Evolutionary conservation across 306 rosid genomes (phyloP), one percentile per base, ranked within the genome.

Genomic region (Lithocarpus polystachyus): DNA sequence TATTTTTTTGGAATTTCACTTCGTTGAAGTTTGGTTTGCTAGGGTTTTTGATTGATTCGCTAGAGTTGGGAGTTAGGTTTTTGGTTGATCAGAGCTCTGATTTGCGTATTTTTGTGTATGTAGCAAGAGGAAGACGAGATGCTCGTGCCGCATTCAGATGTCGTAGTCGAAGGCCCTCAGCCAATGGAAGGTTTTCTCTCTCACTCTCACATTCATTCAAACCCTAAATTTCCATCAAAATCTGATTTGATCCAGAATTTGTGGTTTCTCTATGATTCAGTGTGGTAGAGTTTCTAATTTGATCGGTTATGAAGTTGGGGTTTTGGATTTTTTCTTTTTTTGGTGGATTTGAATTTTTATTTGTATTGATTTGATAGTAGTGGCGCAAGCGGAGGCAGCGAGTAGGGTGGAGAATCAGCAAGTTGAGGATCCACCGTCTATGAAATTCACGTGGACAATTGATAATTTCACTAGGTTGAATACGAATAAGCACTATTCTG

Each of bases 371-470:
- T 83, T 64, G 56, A 68, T 77, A 24, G 57, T 74, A 9, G 79
- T 56, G 56, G 87, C 92, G 5, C 88, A 79, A 74, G 82, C 76
- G 84, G 88, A 88, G 82, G 78, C 87, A 7, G 75, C 90, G 5
- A 87, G 76, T 76, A 80, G 87, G 10, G 85, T 82, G 69, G 88
- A 86, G 74, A 84, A 78, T 48, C 90, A 82, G 73, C 84, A 76
- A 78, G 90, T 82, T 82, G 97, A 92, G 71, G 94, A 92, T 73
- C 87, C 91, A 24, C 92, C 88, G 43, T 83, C 91, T 1, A 70
- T 86, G 82, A 85, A 86, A 73, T 92, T 92, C 84, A 87, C 92
- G 29, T 92, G 97, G 97, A 89, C 89, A 74, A 86, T 92, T 20
- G 84, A 84, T 57, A 86, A 86, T 82, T 90, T 92, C 82, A 68